Percentiles rank a stretch among this genome's conserved stretches.
phyloP scores from a whole-genome alignment of 257 asterid species.

The Solanum medicagineum region DNA sequence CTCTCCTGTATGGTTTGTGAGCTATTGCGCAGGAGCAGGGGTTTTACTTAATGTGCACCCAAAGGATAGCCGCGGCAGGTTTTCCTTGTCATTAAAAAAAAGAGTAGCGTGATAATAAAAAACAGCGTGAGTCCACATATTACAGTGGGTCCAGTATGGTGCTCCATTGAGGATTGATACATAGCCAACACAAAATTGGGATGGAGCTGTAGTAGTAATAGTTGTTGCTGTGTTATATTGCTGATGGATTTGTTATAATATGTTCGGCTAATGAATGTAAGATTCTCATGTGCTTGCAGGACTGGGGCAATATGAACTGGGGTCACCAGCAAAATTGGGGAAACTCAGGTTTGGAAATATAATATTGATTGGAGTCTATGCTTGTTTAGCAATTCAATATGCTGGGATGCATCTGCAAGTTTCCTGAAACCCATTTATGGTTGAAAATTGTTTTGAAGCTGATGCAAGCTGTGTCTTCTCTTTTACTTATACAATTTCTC shows the following conservation, averaged over 20 bases:
- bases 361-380: background rate
- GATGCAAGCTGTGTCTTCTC: background rate
- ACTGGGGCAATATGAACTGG: slow-evolving; percentile 67
- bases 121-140: background rate
- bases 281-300: slow-evolving; percentile 31
- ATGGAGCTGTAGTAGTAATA: background rate
- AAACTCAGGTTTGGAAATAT: slow-evolving; percentile 48
- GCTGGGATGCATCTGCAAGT: background rate
- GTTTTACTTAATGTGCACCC: no score
- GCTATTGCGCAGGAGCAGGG: no score
- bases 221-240: background rate
- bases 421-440: background rate
- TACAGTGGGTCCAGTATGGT: background rate
- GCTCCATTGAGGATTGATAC: background rate
- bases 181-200: background rate
- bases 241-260: background rate
- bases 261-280: background rate
- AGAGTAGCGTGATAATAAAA: background rate
- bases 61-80: no score
- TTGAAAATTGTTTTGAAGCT: background rate
- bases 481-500: background rate
- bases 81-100: no score
- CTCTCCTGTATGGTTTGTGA: no score
- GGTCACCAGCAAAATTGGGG: slow-evolving; percentile 73
- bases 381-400: background rate